Evolutionary conservation across 2,329 filamentous ascomycete genomes (phyloP).

Genomic region (Talaromyces amestolkiae): DNA sequence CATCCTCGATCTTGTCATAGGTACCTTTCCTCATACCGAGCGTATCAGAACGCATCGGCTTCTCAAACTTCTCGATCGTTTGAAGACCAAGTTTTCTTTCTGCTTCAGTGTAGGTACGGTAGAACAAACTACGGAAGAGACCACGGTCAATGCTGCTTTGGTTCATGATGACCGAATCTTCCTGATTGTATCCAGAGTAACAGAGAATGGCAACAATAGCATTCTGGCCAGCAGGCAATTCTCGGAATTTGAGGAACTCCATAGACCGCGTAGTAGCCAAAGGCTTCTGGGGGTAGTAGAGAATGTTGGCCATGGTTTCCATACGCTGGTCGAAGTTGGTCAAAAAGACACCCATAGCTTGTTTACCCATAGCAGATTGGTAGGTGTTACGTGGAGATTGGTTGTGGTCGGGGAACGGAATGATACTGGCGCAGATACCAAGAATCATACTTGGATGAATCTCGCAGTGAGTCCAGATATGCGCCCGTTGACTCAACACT

Average conservation of each 20-base stretch:
- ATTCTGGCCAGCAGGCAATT: slow-evolving; percentile 94
- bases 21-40: slow-evolving; percentile 90
- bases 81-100: slow-evolving; percentile 96
- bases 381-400: slow-evolving; percentile 97
- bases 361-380: slow-evolving; percentile 99
- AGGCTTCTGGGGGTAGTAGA: slow-evolving; percentile 98
- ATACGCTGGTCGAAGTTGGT: slow-evolving; percentile 96
- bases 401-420: slow-evolving; percentile 99
- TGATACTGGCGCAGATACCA: slow-evolving; percentile 97
- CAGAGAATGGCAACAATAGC: slow-evolving; percentile 96
- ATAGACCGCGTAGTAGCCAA: slow-evolving; percentile 94
- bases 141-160: slow-evolving; percentile 98
- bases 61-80: slow-evolving; percentile 91
- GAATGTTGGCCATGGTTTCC: slow-evolving; percentile 99
- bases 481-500: slow-evolving; percentile 78
- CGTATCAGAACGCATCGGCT: slow-evolving; percentile 83
- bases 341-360: slow-evolving; percentile 98
- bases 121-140: slow-evolving; percentile 95
- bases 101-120: slow-evolving; percentile 93
- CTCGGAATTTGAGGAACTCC: slow-evolving; percentile 98
- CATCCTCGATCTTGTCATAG: slow-evolving; percentile 95
- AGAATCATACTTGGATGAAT: slow-evolving; percentile 99
- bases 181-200: slow-evolving; percentile 98
- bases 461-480: slow-evolving; percentile 96
- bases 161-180: slow-evolving; percentile 99